Conservation (phyloP, 148 eudicot species). For the Vaccinium darrowii region DNA sequence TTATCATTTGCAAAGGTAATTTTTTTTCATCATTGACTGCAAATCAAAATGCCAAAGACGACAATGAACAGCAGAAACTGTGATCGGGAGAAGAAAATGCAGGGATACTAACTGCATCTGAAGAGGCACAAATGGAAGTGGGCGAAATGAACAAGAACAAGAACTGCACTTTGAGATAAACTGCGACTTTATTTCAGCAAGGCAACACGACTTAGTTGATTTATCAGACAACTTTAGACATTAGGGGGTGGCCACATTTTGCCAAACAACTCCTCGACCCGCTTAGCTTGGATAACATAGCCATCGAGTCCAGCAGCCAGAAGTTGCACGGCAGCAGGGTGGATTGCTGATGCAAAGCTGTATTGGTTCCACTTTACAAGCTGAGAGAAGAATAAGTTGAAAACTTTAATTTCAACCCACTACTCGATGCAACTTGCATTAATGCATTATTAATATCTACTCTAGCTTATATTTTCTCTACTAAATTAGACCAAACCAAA, state of each 20-base stretch:
- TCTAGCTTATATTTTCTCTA: not conserved
- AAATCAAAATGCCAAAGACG: not conserved
- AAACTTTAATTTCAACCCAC: not conserved
- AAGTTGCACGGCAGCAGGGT: conserved; percentile 87
- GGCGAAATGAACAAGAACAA: not conserved
- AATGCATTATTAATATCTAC: not conserved
- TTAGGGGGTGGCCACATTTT: conserved; percentile 99
- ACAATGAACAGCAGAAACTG: conserved; percentile 6
- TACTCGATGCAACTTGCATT: not conserved
- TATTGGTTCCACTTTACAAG: conserved; percentile 86
- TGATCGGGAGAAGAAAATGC: not conserved
- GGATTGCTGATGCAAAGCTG: conserved; percentile 83
- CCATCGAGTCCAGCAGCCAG: conserved; percentile 78
- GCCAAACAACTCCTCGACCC: conserved; percentile 80
- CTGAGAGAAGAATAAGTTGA: conserved; percentile 32
- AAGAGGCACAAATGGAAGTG: not conserved
- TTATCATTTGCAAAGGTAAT: not conserved
- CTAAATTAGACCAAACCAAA: not conserved
- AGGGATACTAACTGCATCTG: conserved; percentile 6
- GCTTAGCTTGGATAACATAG: conserved; percentile 62
- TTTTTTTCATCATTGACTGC: not conserved
- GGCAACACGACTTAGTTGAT: not conserved
- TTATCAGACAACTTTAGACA: conserved; percentile 34
- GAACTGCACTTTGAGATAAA: conserved; percentile 3
- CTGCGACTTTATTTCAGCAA: conserved; percentile 12